Evolutionary conservation across 164 flowering plant genomes (phyloP).

Genomic region (Euptelea pleiosperma): DNA sequence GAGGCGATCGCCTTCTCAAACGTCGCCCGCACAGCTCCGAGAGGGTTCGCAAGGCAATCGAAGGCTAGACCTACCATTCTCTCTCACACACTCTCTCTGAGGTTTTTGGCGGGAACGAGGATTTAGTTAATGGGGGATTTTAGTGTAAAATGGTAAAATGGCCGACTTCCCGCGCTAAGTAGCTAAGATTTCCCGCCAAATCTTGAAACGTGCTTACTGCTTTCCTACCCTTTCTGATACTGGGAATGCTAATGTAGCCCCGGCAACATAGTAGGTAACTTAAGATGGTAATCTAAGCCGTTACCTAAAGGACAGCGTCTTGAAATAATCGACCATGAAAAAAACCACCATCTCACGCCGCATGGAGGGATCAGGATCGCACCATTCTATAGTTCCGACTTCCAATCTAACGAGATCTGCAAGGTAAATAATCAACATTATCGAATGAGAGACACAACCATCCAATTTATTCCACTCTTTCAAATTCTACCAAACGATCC

Average conservation of each 20-base stretch:
- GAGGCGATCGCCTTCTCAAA: conserved; percentile 67
- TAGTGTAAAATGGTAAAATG: background rate
- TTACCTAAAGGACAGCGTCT: too few relatives aligned
- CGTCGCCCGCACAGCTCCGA: conserved; percentile 83
- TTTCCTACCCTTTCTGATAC: background rate
- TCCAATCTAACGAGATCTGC: too few relatives aligned
- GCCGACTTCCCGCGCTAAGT: conserved; percentile 9
- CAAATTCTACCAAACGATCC: too few relatives aligned
- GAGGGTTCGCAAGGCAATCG: conserved; percentile 81
- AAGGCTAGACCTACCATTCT: conserved; percentile 72
- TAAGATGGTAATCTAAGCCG: background rate
- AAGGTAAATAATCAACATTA: too few relatives aligned
- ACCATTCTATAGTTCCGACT: too few relatives aligned
- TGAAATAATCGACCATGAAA: too few relatives aligned
- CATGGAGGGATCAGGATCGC: too few relatives aligned
- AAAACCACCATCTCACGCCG: too few relatives aligned
- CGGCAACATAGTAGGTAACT: background rate
- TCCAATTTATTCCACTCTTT: too few relatives aligned
- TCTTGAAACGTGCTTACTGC: background rate
- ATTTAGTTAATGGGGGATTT: background rate
- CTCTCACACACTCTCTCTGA: conserved; percentile 25
- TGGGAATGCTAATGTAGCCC: background rate
- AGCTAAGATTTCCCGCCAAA: conserved; percentile 33
- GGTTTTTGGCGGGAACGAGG: conserved; percentile 4
- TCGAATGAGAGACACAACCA: too few relatives aligned